A percentile compares a stretch with the other conserved stretches of the same genome.
Evolutionary conservation across 2,329 filamentous ascomycete species (phyloP).

Genomic region (Epichloe uncinata): DNA sequence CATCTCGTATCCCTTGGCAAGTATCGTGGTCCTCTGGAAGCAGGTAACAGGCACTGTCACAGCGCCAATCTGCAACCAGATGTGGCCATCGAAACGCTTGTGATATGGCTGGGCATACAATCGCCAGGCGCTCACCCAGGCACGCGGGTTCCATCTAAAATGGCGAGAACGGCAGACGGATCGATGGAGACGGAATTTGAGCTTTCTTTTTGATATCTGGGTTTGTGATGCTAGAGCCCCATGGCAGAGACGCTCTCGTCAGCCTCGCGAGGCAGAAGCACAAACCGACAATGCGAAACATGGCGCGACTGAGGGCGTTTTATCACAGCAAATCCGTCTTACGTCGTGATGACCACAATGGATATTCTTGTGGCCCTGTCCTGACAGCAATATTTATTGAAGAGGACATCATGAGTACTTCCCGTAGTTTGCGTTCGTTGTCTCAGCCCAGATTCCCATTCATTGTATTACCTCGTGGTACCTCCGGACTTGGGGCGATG

Average conservation of each 20-base stretch:
- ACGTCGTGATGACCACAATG: no score
- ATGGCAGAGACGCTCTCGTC: neutral
- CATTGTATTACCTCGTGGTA: neutral
- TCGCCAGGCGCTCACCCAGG: conserved; percentile 1
- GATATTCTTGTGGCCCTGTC: no score
- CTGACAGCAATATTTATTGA: no score
- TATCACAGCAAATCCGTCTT: no score
- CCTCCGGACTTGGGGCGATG: neutral
- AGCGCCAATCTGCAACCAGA: conserved; percentile 2
- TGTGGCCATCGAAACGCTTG: conserved; percentile 2
- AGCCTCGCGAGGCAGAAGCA: neutral
- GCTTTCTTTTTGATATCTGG: no score
- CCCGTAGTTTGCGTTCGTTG: no score
- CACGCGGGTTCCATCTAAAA: conserved; percentile 3
- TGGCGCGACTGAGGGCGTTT: neutral
- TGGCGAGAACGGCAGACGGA: conserved; percentile 1
- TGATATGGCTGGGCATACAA: conserved; percentile 1
- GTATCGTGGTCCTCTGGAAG: neutral
- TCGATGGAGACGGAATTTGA: no score
- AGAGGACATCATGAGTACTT: no score
- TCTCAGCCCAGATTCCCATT: no score
- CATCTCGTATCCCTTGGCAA: neutral
- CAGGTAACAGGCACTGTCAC: neutral
- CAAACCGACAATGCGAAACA: neutral
- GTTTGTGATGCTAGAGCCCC: neutral